These are phyloP conservation scores for Platanus orientalis DNA, from an alignment of 164 flowering plant genomes.

Conservation along the genomic window DNA sequence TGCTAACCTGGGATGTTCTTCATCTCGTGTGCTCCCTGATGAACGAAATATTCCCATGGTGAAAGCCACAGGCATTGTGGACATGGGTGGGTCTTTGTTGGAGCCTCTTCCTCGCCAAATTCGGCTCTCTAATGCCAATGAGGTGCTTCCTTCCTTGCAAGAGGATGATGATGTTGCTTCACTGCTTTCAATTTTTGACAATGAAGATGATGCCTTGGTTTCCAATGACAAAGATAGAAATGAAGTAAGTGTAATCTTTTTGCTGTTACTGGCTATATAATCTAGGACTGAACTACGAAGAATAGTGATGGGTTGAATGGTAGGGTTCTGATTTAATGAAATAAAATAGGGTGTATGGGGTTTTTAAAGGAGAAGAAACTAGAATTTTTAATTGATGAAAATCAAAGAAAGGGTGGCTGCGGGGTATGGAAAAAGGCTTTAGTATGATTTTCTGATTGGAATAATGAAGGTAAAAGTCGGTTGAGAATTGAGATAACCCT, in stretches of 20 bases:
- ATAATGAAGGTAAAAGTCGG: too few relatives aligned
- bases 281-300: too few relatives aligned
- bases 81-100: constrained; percentile 7
- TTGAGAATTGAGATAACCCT: too few relatives aligned
- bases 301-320: too few relatives aligned
- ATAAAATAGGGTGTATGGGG: too few relatives aligned
- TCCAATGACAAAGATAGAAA: not conserved
- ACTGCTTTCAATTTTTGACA: not conserved
- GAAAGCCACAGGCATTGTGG: too few relatives aligned
- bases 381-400: too few relatives aligned
- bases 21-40: constrained; percentile 1
- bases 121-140: not conserved
- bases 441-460: too few relatives aligned
- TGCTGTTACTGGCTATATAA: not conserved
- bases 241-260: constrained; percentile 15
- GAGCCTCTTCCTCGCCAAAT: constrained; percentile 14
- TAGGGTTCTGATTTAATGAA: too few relatives aligned
- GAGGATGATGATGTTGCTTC: constrained; percentile 8
- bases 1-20: constrained; percentile 6
- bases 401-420: too few relatives aligned
- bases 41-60: constrained; percentile 2
- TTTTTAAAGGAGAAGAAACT: too few relatives aligned
- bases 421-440: too few relatives aligned
- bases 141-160: constrained; percentile 1
- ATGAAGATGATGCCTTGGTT: constrained; percentile 6